A percentile compares a stretch with the other conserved stretches of the same genome.
Evolutionary conservation across 345 rosid species (phyloP).

Genomic region (Citrus glauca): DNA sequence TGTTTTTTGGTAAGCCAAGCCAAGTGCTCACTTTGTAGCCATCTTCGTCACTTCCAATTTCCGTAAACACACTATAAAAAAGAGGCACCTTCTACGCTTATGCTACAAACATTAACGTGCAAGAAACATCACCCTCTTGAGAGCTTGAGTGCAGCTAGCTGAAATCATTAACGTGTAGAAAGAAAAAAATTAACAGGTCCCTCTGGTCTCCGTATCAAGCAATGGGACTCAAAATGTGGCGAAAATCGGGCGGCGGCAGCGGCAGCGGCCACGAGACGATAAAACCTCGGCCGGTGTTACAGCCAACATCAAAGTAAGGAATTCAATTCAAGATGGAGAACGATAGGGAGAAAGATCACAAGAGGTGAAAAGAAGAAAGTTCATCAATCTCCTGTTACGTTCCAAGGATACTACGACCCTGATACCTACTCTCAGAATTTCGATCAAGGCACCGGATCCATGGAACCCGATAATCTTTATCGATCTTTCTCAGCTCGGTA

Average conservation of each 20-base stretch:
- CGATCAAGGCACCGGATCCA: constrained; percentile 47
- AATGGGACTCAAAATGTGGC: constrained; percentile 21
- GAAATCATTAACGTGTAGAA: not conserved
- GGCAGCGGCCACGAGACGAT: constrained; percentile 10
- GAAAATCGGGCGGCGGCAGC: constrained; percentile 9
- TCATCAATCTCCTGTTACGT: constrained; percentile 13
- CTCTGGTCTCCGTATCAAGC: not conserved
- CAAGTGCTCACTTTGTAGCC: constrained; percentile 4
- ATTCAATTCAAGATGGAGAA: constrained; percentile 23
- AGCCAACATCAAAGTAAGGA: not conserved
- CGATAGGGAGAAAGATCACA: constrained; percentile 38
- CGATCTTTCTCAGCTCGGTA: constrained; percentile 59
- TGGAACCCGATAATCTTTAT: constrained; percentile 42
- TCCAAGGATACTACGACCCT: constrained; percentile 35
- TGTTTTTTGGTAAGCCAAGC: not conserved
- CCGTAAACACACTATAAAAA: not conserved
- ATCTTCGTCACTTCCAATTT: too few species aligned
- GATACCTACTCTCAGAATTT: constrained; percentile 48
- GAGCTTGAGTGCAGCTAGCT: not conserved
- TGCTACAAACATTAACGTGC: not conserved
- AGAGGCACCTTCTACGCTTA: not conserved
- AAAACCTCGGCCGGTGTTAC: constrained; percentile 12
- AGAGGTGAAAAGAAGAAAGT: constrained; percentile 30
- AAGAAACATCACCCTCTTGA: not conserved
- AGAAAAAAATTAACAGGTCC: not conserved